Evolutionary conservation across 345 rosid species (phyloP), one percentile per base, ranked within the genome.

Genomic region (Lepidium africanum): DNA sequence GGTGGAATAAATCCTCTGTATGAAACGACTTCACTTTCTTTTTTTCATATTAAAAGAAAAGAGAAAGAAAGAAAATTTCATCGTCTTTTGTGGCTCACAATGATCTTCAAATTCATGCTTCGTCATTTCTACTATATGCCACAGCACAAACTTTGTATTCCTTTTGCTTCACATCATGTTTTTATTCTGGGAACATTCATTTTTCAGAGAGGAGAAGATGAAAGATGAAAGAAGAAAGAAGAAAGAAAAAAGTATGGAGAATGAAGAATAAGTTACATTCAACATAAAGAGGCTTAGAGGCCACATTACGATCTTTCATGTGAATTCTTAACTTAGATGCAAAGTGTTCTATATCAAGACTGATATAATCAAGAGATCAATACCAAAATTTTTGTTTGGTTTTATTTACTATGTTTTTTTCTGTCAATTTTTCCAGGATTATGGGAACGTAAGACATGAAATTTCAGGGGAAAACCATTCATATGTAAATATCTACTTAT

Each of bases 1-100:
- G 17, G 21, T 65, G 51, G 76, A 72, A 72, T 57, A 57, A 56
- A 64, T 72, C 65, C 76, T 65, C 59, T 55, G 12, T 47, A 48
- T 64, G 76, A 72, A 64, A 57, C 76, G 71, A 71, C 64, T 54
- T 54, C 70, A 45, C 64, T 45, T 25, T 25, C 21, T 14, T 10
- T 10, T 16, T 49, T 17, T 19, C 33, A 0, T 30, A 6, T 0
- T 19, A 13, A 10, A 4, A 27, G 6, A 27, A 27, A 30, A 30
- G 1, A 30, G 6, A 30, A 30, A 30, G 33, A 30, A 30, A 30
- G 33, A 30, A 30, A 30, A 5, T 30, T 30, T 30, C 33, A 0
- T 27, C 32, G 9, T 16, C 27, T 2, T 71, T 45, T 55, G 76
- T 64, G 71, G 76, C 65, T 72, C 70, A 72, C 43, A 55, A 38